These are phyloP conservation scores for Suhomyces sp. DNA, from an alignment of 805 yeast species.

Conservation along the genomic window DNA sequence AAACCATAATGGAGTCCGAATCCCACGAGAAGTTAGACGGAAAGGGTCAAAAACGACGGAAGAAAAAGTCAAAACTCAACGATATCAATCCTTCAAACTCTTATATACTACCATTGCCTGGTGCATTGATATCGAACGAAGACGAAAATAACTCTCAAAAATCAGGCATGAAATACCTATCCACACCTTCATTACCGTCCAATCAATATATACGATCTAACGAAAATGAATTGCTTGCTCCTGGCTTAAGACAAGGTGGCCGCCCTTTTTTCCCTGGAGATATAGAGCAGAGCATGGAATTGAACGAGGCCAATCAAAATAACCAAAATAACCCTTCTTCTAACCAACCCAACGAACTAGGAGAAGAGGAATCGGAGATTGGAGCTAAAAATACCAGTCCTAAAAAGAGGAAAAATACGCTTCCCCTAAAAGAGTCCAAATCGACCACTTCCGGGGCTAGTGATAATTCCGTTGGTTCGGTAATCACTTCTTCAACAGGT, in stretches of 20 bases:
- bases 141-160: constrained; percentile 1
- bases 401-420: constrained; percentile 1
- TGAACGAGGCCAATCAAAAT: background rate
- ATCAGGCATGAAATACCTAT: background rate
- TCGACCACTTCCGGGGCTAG: background rate
- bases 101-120: constrained; percentile 2
- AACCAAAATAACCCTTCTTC: background rate
- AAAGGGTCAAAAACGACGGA: background rate
- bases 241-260: constrained; percentile 3
- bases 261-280: background rate
- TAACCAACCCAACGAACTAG: background rate
- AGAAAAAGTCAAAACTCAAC: background rate
- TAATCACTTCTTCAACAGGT: background rate
- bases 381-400: background rate
- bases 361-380: background rate
- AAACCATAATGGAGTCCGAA: background rate
- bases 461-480: background rate
- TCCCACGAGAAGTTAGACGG: background rate
- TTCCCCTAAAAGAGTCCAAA: background rate
- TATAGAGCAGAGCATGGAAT: background rate
- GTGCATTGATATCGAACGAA: background rate
- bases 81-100: background rate
- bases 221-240: background rate
- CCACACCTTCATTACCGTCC: background rate
- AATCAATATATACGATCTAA: constrained; percentile 1